Base-by-base conservation (phyloP, 495 filamentous ascomycete genomes). In the Talaromyces thailandensis region DNA sequence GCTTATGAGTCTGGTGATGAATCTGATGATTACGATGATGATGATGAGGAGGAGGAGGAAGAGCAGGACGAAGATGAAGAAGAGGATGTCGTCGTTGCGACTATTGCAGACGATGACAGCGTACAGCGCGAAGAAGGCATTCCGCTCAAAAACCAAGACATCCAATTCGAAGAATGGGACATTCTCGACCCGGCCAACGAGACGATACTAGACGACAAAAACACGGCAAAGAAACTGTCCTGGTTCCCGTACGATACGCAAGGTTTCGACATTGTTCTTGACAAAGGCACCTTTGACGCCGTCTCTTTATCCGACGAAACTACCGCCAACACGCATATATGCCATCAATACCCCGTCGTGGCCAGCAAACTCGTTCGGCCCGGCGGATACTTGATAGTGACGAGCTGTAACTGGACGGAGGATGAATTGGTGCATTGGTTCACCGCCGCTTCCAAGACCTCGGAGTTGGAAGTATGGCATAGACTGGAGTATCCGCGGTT, bases 361-460 rank as follows among this genome's bases (percentile, higher is more conserved):
- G 87, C 91, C 23, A 76, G 83, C 32, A 66, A 70, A 56, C 74
- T 96, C 28, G 77, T 98, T 51, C 84, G 82, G 63, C 73, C 72
- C 6, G 87, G 87, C 3, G 92, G 92, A 2, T 77, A 88, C 48
- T 81, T 97, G 67, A 70, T 96, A 32, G 83, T 98, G 24, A 97
- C 94, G 64, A 96, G 90, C 69, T 98, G 94, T 71, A 98, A 98
- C 75, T 98, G 94, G 94, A 96, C 94, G 37, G 91, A 94, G 77
- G 81, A 84, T 61, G 94, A 98, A 79, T 73, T 98, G 68, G 76
- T 79, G 62, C 70, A 67, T 11, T 95, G 92, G 91, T 93, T 96
- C 72, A 82, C 76, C 56, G 72, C 70, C 21, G 68, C 57, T 1
- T 18, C 26, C 4, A 63, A 31, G 1, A 68, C 70, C 31, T 73